phyloP scores from a whole-genome alignment of 148 eudicot species.

The Linanthus parryae region DNA sequence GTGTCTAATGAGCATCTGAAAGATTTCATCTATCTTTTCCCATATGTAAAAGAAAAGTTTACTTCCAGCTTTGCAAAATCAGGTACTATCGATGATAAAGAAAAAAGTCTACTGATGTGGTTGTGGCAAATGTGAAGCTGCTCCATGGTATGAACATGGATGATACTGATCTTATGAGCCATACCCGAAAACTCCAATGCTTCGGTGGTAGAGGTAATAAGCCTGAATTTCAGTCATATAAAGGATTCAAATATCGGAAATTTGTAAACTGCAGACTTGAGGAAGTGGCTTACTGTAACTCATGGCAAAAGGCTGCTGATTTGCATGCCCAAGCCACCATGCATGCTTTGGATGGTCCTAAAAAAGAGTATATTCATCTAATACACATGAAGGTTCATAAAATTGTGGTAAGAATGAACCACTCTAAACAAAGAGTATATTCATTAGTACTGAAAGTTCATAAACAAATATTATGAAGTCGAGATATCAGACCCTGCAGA shows the following conservation, averaged over 20 bases:
- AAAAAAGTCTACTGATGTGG: constrained; percentile 66
- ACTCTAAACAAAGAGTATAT: too few species aligned
- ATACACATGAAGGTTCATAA: too few species aligned
- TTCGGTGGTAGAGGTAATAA: constrained; percentile 59
- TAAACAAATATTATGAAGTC: too few species aligned
- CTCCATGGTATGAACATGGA: constrained; percentile 56
- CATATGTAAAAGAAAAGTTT: too few species aligned
- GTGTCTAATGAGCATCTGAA: constrained; percentile 67
- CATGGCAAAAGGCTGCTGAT: constrained; percentile 63
- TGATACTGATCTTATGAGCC: constrained; percentile 73
- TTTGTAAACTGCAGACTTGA: background rate
- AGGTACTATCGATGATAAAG: background rate
- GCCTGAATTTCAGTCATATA: constrained; percentile 22
- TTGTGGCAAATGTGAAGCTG: constrained; percentile 67
- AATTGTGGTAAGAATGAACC: too few species aligned
- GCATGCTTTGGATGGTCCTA: constrained; percentile 86
- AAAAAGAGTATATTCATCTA: too few species aligned
- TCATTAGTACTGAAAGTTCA: too few species aligned
- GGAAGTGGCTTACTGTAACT: constrained; percentile 65
- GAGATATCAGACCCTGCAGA: too few species aligned
- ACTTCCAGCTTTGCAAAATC: too few species aligned
- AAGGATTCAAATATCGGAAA: background rate
- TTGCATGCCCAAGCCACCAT: constrained; percentile 64
- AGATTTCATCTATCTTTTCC: constrained; percentile 69
- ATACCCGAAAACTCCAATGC: constrained; percentile 91